These are phyloP conservation scores for Phytopythium cucurbitacearum DNA, from an alignment of 352 stramenopile genomes.

Conservation along the genomic window DNA sequence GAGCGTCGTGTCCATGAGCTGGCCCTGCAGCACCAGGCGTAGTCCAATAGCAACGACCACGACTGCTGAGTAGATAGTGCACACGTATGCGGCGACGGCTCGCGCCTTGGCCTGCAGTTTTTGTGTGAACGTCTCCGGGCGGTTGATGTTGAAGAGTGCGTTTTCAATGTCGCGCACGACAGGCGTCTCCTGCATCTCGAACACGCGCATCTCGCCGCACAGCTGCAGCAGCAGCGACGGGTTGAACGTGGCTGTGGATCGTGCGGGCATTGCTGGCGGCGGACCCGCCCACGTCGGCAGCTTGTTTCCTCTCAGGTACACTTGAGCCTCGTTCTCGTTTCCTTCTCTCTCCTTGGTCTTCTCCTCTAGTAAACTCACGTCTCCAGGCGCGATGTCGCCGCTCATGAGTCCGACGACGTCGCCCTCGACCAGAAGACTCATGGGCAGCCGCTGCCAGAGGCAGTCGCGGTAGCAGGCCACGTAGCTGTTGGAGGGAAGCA, in stretches of 20 bases:
- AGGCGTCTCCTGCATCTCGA: slow-evolving; percentile 80
- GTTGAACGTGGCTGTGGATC: slow-evolving; percentile 77
- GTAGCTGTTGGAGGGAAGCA: slow-evolving; percentile 77
- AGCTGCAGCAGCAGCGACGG: slow-evolving; percentile 66
- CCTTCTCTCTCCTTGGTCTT: background rate
- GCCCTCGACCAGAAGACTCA: slow-evolving; percentile 80
- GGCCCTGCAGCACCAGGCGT: slow-evolving; percentile 63
- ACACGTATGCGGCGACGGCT: slow-evolving; percentile 52
- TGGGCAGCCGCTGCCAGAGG: slow-evolving; percentile 77
- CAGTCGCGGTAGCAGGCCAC: slow-evolving; percentile 75
- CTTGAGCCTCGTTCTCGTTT: background rate
- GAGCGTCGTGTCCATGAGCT: slow-evolving; percentile 59
- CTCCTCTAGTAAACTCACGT: slow-evolving; percentile 40
- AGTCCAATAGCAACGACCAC: slow-evolving; percentile 64
- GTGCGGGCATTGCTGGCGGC: slow-evolving; percentile 14
- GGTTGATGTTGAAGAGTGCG: slow-evolving; percentile 69
- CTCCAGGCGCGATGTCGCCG: slow-evolving; percentile 69
- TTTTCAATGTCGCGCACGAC: slow-evolving; percentile 77
- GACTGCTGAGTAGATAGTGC: slow-evolving; percentile 60
- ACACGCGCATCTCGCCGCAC: slow-evolving; percentile 86
- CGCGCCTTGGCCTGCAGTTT: slow-evolving; percentile 65
- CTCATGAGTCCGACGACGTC: slow-evolving; percentile 83
- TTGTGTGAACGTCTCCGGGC: slow-evolving; percentile 68
- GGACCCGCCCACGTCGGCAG: slow-evolving; percentile 47
- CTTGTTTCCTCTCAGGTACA: slow-evolving; percentile 54